A percentile compares a stretch with the other conserved stretches of the same genome.
phyloP scores from a whole-genome alignment of 2,329 filamentous ascomycete genomes.

The Colletotrichum orbiculare region DNA sequence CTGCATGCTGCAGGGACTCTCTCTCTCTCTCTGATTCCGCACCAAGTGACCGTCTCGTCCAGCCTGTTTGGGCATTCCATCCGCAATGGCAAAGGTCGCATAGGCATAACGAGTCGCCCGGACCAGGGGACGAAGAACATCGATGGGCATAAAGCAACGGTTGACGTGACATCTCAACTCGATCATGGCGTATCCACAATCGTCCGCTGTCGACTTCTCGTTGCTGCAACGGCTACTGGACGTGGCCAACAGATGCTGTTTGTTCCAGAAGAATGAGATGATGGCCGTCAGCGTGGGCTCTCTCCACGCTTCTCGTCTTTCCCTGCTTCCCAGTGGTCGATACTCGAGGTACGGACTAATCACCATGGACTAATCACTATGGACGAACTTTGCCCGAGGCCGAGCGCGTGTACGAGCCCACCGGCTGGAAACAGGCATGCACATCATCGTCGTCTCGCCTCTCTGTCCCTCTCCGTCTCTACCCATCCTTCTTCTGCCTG shows the following conservation, averaged over 20 bases:
- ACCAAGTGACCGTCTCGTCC: neutral
- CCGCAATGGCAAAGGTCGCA: neutral
- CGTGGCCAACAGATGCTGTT: neutral
- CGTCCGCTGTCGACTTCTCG: slow-evolving; percentile 16
- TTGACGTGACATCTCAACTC: slow-evolving; percentile 32
- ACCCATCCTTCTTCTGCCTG: too few relatives aligned
- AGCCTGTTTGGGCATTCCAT: slow-evolving; percentile 2
- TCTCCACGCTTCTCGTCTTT: neutral
- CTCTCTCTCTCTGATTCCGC: neutral
- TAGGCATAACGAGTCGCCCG: slow-evolving; percentile 11
- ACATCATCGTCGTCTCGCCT: slow-evolving; percentile 6
- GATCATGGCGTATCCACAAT: slow-evolving; percentile 16
- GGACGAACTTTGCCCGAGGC: slow-evolving; percentile 21
- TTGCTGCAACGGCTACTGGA: slow-evolving; percentile 17
- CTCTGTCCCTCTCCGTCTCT: neutral
- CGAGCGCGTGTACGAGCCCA: slow-evolving; percentile 26
- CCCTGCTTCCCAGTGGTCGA: neutral
- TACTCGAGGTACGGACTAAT: neutral
- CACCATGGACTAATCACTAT: slow-evolving; percentile 14
- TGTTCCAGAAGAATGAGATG: slow-evolving; percentile 33
- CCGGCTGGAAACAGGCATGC: neutral
- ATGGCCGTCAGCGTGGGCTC: slow-evolving; percentile 24
- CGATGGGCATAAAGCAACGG: slow-evolving; percentile 1
- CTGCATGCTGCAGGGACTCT: slow-evolving; percentile 28
- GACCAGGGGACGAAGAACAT: neutral